These are phyloP conservation scores for Lecanicillium sp. DNA, from an alignment of 2,329 filamentous ascomycete species.

Conservation along the genomic window DNA sequence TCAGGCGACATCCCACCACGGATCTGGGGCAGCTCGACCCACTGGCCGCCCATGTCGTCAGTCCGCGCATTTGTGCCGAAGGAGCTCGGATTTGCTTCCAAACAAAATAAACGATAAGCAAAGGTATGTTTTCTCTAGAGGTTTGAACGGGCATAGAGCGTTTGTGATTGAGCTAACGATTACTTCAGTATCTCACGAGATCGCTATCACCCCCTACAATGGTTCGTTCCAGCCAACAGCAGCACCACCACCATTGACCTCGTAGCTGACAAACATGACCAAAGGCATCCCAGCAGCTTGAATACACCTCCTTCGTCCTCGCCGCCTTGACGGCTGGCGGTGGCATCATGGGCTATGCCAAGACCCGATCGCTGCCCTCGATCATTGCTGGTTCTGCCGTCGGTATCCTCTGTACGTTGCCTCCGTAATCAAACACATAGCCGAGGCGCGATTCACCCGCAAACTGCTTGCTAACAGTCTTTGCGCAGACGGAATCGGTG, in stretches of 20 bases:
- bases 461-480: not conserved
- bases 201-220: too few species aligned
- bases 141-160: too few species aligned
- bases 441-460: too few species aligned
- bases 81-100: too few species aligned
- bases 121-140: too few species aligned
- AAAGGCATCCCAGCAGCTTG: conserved; percentile 15
- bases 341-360: conserved; percentile 77
- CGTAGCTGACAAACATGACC: not conserved
- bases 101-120: too few species aligned
- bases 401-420: conserved; percentile 54
- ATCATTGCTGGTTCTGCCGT: conserved; percentile 78
- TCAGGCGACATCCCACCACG: conserved; percentile 3
- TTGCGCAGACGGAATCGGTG: conserved; percentile 61
- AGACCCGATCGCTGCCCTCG: conserved; percentile 79
- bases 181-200: too few species aligned
- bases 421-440: not conserved
- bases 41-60: conserved; percentile 10
- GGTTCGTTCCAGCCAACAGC: too few species aligned
- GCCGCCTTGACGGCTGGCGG: conserved; percentile 77
- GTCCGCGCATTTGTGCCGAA: not conserved
- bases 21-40: conserved; percentile 5
- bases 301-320: conserved; percentile 65
- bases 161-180: too few species aligned
- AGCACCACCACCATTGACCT: too few species aligned